phyloP scores from a whole-genome alignment of 805 yeast species.

The Lachancea nothofagi region DNA sequence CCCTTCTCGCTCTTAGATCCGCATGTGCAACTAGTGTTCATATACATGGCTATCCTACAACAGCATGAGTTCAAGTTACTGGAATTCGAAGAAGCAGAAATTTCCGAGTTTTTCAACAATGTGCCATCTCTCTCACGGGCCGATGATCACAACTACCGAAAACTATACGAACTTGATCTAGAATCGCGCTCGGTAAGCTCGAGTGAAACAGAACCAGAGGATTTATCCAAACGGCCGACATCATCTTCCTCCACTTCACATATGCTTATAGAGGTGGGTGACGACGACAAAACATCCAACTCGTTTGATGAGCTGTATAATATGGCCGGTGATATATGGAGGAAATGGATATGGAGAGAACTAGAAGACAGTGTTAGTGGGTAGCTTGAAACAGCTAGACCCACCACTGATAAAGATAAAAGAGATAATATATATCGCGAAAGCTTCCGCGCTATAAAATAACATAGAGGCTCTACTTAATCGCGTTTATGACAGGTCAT shows the following conservation, averaged over 20 bases:
- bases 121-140: conserved; percentile 32
- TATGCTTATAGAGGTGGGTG: conserved; percentile 33
- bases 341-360: conserved; percentile 71
- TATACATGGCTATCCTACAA: conserved; percentile 72
- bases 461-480: no score
- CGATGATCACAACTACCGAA: conserved; percentile 30
- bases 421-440: no score
- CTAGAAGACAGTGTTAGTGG: conserved; percentile 37
- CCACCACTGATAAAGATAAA: neutral
- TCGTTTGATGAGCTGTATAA: conserved; percentile 68
- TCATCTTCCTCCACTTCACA: conserved; percentile 15
- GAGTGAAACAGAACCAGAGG: conserved; percentile 12
- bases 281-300: conserved; percentile 41
- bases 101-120: conserved; percentile 66
- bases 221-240: conserved; percentile 14
- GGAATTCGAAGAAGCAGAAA: conserved; percentile 88
- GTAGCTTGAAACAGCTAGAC: neutral
- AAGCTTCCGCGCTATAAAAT: no score
- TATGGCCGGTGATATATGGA: conserved; percentile 85
- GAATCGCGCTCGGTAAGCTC: conserved; percentile 9
- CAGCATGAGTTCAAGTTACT: conserved; percentile 71
- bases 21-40: conserved; percentile 69
- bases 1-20: conserved; percentile 53
- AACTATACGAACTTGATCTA: conserved; percentile 17
- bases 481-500: no score